Evolutionary conservation across 352 stramenopile species (phyloP), one percentile per base, ranked within the genome.

Genomic region (Pythium periplocum): DNA sequence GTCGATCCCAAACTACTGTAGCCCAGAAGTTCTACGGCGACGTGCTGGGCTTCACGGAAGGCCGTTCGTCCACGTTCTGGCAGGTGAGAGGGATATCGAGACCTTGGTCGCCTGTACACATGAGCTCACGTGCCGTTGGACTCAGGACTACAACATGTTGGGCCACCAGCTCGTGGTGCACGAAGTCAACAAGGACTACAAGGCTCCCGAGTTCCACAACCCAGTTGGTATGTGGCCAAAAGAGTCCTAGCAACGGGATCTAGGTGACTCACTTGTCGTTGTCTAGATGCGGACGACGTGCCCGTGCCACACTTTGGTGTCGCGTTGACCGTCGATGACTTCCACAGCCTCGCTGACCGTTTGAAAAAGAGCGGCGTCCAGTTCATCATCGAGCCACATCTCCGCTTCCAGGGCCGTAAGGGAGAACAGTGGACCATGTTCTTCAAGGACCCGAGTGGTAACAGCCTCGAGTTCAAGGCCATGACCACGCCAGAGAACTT

Each of bases 391-490:
- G 78, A 98, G 62, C 96, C 96, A 12, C 93, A 98, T 64, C 67
- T 98, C 40, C 78, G 96, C 55, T 99, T 99, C 60, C 50, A 89
- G 42, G 95, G 90, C 30, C 75, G 83, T 57, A 96, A 97, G 51
- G 96, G 96, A 6, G 97, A 99, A 67, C 97, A 99, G 64, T 98
- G 87, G 87, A 99, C 97, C 37, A 99, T 99, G 96, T 99, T 99
- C 71, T 99, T 99, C 76, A 99, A 99, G 66, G 90, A 97, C 62
- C 95, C 95, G 10, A 97, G 80, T 56, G 92, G 91, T 53, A 99
- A 99, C 71, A 98, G 97, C 71, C 81, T 99, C 6, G 96, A 99
- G 75, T 99, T 99, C 75, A 99, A 99, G 69, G 93, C 94, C 48
- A 99, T 99, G 96, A 98, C 92, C 6, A 97, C 90, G 38, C 82